Evolutionary conservation across 306 rosid species (phyloP).

Genomic region (Citrullus mucosospermus): DNA sequence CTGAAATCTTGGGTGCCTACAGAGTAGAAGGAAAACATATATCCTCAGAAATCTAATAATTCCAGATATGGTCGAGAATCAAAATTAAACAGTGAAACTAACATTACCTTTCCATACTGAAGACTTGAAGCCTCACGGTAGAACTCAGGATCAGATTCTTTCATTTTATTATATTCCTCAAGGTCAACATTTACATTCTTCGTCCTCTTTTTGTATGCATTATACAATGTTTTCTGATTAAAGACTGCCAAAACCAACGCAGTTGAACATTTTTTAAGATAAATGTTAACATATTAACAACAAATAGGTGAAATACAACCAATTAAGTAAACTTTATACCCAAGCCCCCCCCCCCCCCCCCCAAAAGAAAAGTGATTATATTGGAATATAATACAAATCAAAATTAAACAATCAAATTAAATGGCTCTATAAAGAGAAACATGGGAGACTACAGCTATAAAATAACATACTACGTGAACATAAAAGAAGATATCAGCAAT

Average conservation of each 20-base stretch:
- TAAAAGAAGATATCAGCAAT: neutral
- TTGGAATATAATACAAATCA: neutral
- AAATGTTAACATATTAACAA: neutral
- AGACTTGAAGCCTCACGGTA: conserved; percentile 98
- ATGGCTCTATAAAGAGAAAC: neutral
- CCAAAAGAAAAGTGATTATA: neutral
- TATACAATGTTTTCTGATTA: conserved; percentile 76
- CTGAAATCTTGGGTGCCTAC: conserved; percentile 68
- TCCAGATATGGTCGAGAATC: neutral
- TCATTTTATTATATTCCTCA: conserved; percentile 86
- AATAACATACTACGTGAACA: neutral
- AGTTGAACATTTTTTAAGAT: neutral
- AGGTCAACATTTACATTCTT: conserved; percentile 55
- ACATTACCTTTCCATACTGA: conserved; percentile 79
- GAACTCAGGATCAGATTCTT: conserved; percentile 95
- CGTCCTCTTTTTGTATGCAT: conserved; percentile 85
- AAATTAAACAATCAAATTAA: neutral
- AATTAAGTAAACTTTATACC: neutral
- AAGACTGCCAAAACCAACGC: conserved; percentile 44
- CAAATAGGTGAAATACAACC: neutral
- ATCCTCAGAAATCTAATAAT: neutral
- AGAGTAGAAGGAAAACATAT: conserved; percentile 10
- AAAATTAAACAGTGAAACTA: neutral
- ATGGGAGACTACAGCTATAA: neutral
- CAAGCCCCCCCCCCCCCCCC: neutral